phyloP scores from a whole-genome alignment of 1,284 basidiomycete species.

The Cutaneotrichosporon spelunceum region DNA sequence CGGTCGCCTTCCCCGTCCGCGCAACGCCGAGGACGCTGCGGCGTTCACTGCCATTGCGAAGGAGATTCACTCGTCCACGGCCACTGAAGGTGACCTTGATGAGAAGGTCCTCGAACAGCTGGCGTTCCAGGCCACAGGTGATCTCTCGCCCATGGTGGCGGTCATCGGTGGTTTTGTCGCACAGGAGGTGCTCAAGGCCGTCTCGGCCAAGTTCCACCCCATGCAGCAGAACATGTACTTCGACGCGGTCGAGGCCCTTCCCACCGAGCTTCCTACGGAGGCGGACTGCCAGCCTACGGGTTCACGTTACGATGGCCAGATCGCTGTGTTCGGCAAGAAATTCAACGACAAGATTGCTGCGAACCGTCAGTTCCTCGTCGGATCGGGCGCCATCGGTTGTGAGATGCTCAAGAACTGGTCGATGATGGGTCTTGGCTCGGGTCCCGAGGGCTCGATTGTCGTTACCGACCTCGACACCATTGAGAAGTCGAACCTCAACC shows the following conservation, averaged over 20 bases:
- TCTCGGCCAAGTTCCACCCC: slow-evolving; percentile 97
- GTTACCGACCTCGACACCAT: slow-evolving; percentile 99
- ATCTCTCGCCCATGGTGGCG: slow-evolving; percentile 85
- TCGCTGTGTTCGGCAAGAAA: slow-evolving; percentile 87
- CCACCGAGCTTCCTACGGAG: slow-evolving; percentile 70
- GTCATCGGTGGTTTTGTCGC: slow-evolving; percentile 97
- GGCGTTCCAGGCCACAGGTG: slow-evolving; percentile 89
- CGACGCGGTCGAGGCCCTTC: slow-evolving; percentile 94
- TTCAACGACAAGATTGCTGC: slow-evolving; percentile 94
- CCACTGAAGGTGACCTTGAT: slow-evolving; percentile 65
- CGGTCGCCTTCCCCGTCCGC: slow-evolving; percentile 73
- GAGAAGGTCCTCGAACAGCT: slow-evolving; percentile 76
- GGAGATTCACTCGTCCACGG: slow-evolving; percentile 59
- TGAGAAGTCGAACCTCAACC: slow-evolving; percentile 97
- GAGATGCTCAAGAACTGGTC: slow-evolving; percentile 99
- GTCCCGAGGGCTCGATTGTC: slow-evolving; percentile 76
- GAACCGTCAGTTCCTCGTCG: slow-evolving; percentile 93
- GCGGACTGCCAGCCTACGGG: slow-evolving; percentile 78
- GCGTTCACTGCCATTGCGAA: slow-evolving; percentile 71
- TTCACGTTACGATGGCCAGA: slow-evolving; percentile 88
- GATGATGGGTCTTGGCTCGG: slow-evolving; percentile 94
- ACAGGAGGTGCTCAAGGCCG: slow-evolving; percentile 96
- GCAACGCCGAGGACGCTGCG: slow-evolving; percentile 78
- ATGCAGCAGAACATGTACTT: slow-evolving; percentile 95
- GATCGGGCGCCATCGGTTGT: slow-evolving; percentile 97